These are phyloP conservation scores for Halenospora varia DNA, from an alignment of 495 filamentous ascomycete species.

Conservation along the genomic window DNA sequence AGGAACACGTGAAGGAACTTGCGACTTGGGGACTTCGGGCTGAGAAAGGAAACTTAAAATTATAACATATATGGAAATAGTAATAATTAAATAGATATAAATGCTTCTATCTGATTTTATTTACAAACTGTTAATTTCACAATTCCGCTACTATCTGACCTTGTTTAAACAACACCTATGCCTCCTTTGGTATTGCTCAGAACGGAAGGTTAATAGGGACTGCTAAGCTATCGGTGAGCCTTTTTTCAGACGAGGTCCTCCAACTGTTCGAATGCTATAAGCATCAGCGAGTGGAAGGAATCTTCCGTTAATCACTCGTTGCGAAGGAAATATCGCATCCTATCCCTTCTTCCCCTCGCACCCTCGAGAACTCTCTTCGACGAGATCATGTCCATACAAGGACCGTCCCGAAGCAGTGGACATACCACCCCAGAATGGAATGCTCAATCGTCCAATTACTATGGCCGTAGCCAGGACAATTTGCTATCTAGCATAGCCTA, in stretches of 20 bases:
- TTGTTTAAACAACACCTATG: background rate
- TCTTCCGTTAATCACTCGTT: background rate
- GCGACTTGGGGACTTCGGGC: background rate
- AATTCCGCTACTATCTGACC: background rate
- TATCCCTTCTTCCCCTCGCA: background rate
- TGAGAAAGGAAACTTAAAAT: background rate
- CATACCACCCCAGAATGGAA: background rate
- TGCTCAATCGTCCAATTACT: background rate
- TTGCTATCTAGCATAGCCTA: background rate
- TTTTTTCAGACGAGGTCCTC: background rate
- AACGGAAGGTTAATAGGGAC: background rate
- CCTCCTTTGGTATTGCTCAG: background rate
- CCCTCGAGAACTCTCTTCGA: background rate
- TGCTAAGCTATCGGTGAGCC: background rate
- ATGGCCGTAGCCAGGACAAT: background rate
- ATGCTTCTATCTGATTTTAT: background rate
- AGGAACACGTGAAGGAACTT: background rate
- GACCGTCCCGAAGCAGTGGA: background rate
- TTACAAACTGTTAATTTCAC: background rate
- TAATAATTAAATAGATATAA: background rate
- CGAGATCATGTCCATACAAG: background rate
- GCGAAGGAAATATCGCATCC: background rate
- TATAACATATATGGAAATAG: background rate
- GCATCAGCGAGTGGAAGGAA: background rate
- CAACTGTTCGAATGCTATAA: background rate